These are phyloP conservation scores for Fusarium abutilonis DNA, from an alignment of 2,329 filamentous ascomycete genomes.

Conservation along the genomic window DNA sequence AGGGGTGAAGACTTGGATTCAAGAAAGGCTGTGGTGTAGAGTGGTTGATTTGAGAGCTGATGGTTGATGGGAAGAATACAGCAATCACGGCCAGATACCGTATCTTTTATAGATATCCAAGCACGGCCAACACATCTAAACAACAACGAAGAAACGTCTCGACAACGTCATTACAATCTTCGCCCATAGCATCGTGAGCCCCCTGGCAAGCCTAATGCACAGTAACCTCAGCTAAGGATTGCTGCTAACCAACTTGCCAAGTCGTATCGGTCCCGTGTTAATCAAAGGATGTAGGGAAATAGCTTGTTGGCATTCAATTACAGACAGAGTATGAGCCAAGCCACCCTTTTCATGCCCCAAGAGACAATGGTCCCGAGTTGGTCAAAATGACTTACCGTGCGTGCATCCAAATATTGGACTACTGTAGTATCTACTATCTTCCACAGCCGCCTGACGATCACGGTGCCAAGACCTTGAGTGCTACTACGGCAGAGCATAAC, in stretches of 20 bases:
- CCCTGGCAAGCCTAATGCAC: constrained; percentile 7
- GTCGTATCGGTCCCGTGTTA: constrained; percentile 3
- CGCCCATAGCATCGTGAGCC: constrained; percentile 6
- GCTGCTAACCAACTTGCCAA: constrained; percentile 18
- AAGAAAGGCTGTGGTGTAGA: neutral
- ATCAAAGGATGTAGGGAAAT: constrained; percentile 13
- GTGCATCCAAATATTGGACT: constrained; percentile 22
- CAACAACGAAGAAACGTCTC: neutral
- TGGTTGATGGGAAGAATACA: constrained; percentile 1
- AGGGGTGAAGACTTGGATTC: neutral
- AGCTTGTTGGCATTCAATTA: neutral
- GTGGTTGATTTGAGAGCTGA: neutral
- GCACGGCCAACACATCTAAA: neutral
- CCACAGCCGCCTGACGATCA: constrained; percentile 30
- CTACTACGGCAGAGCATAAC: neutral
- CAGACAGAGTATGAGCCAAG: constrained; percentile 11
- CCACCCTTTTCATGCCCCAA: neutral
- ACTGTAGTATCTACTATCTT: neutral
- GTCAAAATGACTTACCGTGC: constrained; percentile 26
- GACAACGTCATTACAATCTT: constrained; percentile 27
- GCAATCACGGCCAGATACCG: neutral
- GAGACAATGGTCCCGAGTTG: constrained; percentile 4
- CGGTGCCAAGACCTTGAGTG: constrained; percentile 19
- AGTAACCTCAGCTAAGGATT: constrained; percentile 3
- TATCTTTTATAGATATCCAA: constrained; percentile 26